phyloP scores from a whole-genome alignment of 2,329 filamentous ascomycete species.

The Pyricularia grisea region DNA sequence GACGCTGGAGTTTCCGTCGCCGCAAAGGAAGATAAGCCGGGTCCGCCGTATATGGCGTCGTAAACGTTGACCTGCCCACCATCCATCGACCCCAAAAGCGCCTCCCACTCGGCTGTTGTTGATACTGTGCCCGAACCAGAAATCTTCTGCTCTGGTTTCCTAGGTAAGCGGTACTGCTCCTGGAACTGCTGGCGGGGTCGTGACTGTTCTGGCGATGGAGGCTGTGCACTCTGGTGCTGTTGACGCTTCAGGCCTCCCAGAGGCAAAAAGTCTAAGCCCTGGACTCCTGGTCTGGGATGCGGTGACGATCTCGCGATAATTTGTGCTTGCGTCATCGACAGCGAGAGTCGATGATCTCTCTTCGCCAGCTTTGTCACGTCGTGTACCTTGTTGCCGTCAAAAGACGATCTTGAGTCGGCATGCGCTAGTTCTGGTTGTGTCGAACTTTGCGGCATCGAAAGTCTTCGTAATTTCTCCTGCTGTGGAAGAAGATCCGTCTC shows the following conservation, averaged over 20 bases:
- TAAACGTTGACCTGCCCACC: slow-evolving; percentile 76
- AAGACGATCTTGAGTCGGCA: slow-evolving; percentile 34
- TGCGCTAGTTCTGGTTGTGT: slow-evolving; percentile 28
- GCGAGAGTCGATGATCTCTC: slow-evolving; percentile 38
- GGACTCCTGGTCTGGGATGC: slow-evolving; percentile 19
- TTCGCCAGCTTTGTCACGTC: slow-evolving; percentile 29
- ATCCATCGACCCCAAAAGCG: slow-evolving; percentile 69
- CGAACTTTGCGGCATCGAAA: slow-evolving; percentile 38
- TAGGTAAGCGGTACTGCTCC: slow-evolving; percentile 22
- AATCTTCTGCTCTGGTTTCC: slow-evolving; percentile 26
- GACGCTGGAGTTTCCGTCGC: slow-evolving; percentile 31
- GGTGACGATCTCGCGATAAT: slow-evolving; percentile 27
- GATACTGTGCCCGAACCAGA: slow-evolving; percentile 27
- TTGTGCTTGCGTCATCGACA: slow-evolving; percentile 27
- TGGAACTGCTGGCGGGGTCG: slow-evolving; percentile 26
- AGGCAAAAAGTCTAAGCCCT: slow-evolving; percentile 52
- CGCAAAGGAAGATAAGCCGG: slow-evolving; percentile 29
- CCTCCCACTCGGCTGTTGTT: slow-evolving; percentile 70
- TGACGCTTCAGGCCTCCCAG: slow-evolving; percentile 29
- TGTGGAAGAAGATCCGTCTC: slow-evolving; percentile 44
- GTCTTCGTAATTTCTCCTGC: slow-evolving; percentile 48
- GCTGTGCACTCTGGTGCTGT: slow-evolving; percentile 31
- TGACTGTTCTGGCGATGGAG: slow-evolving; percentile 35
- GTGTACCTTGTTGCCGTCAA: slow-evolving; percentile 23
- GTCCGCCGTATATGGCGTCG: slow-evolving; percentile 69